phyloP scores from a whole-genome alignment of 805 yeast genomes.

The Kuraishia floccosa region DNA sequence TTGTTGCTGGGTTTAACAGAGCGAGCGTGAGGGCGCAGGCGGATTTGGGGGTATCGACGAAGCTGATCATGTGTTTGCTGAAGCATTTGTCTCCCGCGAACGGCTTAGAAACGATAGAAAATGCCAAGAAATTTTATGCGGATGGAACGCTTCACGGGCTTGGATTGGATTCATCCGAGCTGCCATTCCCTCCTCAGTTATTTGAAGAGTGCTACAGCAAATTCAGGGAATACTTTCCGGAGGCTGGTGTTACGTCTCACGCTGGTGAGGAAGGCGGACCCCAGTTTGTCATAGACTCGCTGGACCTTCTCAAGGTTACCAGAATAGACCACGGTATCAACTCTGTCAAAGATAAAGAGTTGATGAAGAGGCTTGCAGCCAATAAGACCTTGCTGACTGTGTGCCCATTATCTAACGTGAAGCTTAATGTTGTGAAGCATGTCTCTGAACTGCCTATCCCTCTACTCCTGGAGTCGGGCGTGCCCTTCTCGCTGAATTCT shows the following conservation, averaged over 20 bases:
- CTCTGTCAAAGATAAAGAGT: slow-evolving; percentile 38
- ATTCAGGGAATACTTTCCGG: slow-evolving; percentile 35
- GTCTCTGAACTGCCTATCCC: slow-evolving; percentile 58
- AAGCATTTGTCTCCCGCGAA: slow-evolving; percentile 60
- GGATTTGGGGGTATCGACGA: slow-evolving; percentile 53
- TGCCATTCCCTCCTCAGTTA: slow-evolving; percentile 63
- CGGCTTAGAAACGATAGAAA: slow-evolving; percentile 45
- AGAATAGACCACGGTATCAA: slow-evolving; percentile 80
- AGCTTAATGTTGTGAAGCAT: slow-evolving; percentile 61
- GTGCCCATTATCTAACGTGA: slow-evolving; percentile 73
- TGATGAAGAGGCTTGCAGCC: slow-evolving; percentile 46
- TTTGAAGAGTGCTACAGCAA: slow-evolving; percentile 51
- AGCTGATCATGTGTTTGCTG: slow-evolving; percentile 71
- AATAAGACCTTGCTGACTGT: slow-evolving; percentile 50
- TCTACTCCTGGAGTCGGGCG: slow-evolving; percentile 44
- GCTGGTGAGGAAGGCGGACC: slow-evolving; percentile 89
- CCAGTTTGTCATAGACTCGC: slow-evolving; percentile 45
- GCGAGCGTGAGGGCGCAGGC: slow-evolving; percentile 54
- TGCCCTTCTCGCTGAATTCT: slow-evolving; percentile 67
- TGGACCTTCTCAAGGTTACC: slow-evolving; percentile 47
- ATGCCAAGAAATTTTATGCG: slow-evolving; percentile 38
- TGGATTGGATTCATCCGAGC: slow-evolving; percentile 77
- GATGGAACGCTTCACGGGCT: slow-evolving; percentile 59
- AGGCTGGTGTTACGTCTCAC: slow-evolving; percentile 65
- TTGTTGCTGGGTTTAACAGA: slow-evolving; percentile 52